Base-by-base conservation (phyloP, 1,284 basidiomycete species). In the Ceratobasidium papillatum region DNA sequence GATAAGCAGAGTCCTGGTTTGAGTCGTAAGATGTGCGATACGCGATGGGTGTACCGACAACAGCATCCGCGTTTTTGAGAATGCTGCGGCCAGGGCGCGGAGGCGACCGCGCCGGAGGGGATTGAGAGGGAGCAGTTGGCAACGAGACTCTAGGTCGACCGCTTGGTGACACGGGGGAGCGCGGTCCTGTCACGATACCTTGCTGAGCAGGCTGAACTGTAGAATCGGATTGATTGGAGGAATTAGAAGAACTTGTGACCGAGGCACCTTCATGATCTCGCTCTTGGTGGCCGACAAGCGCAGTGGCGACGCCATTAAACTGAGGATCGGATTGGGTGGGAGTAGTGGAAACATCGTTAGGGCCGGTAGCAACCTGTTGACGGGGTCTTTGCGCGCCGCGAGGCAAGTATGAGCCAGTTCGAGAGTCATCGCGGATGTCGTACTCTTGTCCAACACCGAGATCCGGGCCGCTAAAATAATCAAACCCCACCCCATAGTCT, bases 381-480 rank as follows among this genome's bases (percentile, higher is more conserved):
- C 47, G 45, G 22, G 14, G 11, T 36, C 61, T 47, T n/a, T 61
- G 61, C 32, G 22, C 52, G 5, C 69, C 43, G 32, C 69, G 61
- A 25, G 58, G 54, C 45, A 34, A 38, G 49, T 63, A 73, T 11
- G 69, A 63, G 38, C 43, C 22, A 7, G 5, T 41, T 51, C 69
- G 61, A 25, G 19, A 17, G 36, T 30, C n/a, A 19, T 25, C 30
- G 12, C 19, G 32, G 9, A 12, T 73, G n/a, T 49, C 69, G 43
- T 52, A 51, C 36, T 73, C 69, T 30, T 62, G 69, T 7, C 69
- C 69, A 36, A 73, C 45, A 25, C 78, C 78, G 41, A 85, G 80
- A 76, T 85, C 83, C 22, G 85, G 84, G 0, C 84, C 84, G 49
- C 81, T 81, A 75, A 85, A 84, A 79, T 86, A 86, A 77, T 86